Conservation (phyloP, 2,329 filamentous ascomycete species). For the Sarocladiaceae sp. region DNA sequence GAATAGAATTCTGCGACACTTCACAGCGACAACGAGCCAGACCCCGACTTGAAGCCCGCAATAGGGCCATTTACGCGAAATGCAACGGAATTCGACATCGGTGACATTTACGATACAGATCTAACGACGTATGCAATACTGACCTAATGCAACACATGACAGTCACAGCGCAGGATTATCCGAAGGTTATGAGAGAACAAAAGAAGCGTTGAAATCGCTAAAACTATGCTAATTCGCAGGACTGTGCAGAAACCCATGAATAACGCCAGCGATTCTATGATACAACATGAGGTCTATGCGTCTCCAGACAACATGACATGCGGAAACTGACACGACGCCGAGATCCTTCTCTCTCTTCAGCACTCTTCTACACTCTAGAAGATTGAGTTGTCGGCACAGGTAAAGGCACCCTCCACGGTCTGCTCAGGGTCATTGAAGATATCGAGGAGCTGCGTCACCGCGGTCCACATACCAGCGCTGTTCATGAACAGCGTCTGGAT, state of each 20-base stretch:
- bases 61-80: no score
- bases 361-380: no score
- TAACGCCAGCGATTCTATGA: constrained; percentile 4
- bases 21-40: neutral
- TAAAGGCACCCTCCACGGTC: constrained; percentile 24
- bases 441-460: constrained; percentile 24
- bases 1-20: constrained; percentile 5
- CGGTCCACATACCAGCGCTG: constrained; percentile 27
- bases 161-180: no score
- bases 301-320: no score
- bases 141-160: no score
- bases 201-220: constrained; percentile 1
- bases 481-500: constrained; percentile 28
- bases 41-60: no score
- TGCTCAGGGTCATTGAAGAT: constrained; percentile 21
- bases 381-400: constrained; percentile 27
- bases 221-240: neutral
- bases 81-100: no score
- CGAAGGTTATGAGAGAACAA: no score
- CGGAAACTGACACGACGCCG: neutral
- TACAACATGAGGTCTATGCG: neutral
- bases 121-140: no score
- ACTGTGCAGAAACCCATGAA: neutral
- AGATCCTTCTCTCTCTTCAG: no score
- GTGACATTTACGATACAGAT: no score